Evolutionary conservation across 2,329 filamentous ascomycete species (phyloP).

Genomic region (Aspergillus udagawae): DNA sequence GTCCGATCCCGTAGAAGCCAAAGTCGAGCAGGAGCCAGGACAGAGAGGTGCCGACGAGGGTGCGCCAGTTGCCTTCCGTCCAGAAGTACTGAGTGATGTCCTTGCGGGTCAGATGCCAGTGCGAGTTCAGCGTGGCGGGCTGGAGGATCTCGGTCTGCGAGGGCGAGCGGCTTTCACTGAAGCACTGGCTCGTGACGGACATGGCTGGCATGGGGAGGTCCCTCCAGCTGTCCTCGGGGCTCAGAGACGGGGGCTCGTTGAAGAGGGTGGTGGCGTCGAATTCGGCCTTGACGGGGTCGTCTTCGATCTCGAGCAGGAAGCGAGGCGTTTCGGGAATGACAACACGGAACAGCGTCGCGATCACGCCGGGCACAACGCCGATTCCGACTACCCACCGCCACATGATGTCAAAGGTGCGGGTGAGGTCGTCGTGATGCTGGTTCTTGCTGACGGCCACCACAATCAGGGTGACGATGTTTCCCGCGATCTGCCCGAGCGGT

Average conservation of each 20-base stretch:
- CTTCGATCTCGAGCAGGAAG: conserved; percentile 62
- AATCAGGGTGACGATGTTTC: conserved; percentile 57
- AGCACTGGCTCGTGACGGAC: conserved; percentile 22
- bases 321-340: conserved; percentile 64
- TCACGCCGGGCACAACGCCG: conserved; percentile 59
- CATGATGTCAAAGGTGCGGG: conserved; percentile 53
- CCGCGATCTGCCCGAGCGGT: conserved; percentile 62
- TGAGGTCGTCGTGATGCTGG: conserved; percentile 23
- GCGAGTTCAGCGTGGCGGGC: conserved; percentile 38
- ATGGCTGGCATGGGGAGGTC: conserved; percentile 21
- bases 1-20: conserved; percentile 55
- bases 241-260: conserved; percentile 31
- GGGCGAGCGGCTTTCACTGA: conserved; percentile 19
- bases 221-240: conserved; percentile 27
- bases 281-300: conserved; percentile 56
- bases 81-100: conserved; percentile 42
- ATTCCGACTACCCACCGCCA: conserved; percentile 66
- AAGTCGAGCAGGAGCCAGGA: conserved; percentile 56
- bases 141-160: conserved; percentile 24
- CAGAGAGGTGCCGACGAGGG: conserved; percentile 44
- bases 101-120: conserved; percentile 35
- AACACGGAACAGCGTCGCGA: conserved; percentile 64
- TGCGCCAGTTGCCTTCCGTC: conserved; percentile 42
- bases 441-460: conserved; percentile 32
- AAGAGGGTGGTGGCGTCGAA: conserved; percentile 59